These are phyloP conservation scores for Pseudogymnoascus sp. DNA, from an alignment of 2,329 filamentous ascomycete species.

Conservation along the genomic window DNA sequence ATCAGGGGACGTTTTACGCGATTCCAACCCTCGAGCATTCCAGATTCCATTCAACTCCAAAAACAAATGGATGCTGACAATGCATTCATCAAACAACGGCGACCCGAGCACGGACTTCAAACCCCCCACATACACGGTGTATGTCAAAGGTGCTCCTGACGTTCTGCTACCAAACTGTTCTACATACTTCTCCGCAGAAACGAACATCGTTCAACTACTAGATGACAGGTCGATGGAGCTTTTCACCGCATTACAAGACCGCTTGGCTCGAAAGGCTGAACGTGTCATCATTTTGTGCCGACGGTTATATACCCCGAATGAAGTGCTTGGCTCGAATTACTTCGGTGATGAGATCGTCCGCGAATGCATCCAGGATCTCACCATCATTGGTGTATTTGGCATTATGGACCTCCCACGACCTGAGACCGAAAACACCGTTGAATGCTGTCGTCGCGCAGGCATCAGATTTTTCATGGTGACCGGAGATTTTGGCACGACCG, in stretches of 20 bases:
- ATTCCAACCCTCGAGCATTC: constrained; percentile 24
- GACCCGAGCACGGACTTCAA: too few relatives aligned
- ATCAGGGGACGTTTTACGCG: too few relatives aligned
- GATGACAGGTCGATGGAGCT: too few relatives aligned
- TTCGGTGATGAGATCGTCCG: constrained; percentile 24
- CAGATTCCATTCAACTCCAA: constrained; percentile 42
- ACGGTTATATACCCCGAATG: constrained; percentile 26
- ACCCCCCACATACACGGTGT: too few relatives aligned
- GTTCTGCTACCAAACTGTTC: too few relatives aligned
- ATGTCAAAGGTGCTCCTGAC: too few relatives aligned
- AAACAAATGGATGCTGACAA: constrained; percentile 34
- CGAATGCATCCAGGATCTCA: constrained; percentile 26
- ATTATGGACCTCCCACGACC: constrained; percentile 46
- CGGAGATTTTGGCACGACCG: constrained; percentile 68
- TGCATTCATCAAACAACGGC: too few relatives aligned
- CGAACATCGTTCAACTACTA: too few relatives aligned
- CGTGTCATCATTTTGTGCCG: constrained; percentile 37
- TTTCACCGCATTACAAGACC: too few relatives aligned
- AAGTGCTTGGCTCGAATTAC: constrained; percentile 33
- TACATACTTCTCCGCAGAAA: too few relatives aligned
- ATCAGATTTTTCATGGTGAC: constrained; percentile 71
- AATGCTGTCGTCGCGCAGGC: constrained; percentile 55
- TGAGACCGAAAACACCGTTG: constrained; percentile 47
- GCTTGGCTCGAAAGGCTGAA: neutral
- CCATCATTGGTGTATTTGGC: constrained; percentile 43